Evolutionary conservation across 345 rosid genomes (phyloP), one percentile per base, ranked within the genome.

Genomic region (Eucalyptus sp.): DNA sequence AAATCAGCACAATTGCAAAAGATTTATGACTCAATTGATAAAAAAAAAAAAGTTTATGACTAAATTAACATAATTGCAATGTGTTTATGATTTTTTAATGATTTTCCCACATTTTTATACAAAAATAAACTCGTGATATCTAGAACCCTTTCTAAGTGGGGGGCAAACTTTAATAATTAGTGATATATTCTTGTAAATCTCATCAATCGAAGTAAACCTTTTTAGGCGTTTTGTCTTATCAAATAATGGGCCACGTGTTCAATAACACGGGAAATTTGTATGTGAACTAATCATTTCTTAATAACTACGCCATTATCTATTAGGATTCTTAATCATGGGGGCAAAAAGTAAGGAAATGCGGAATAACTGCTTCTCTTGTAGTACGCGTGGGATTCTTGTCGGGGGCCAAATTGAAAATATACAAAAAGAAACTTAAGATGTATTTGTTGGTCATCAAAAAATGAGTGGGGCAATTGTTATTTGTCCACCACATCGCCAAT

Each of bases 1-100:
- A 1, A 50, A 50, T 15, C 1, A 5, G 3, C 25, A 52, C 2
- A 20, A 51, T 52, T 4, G 20, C 2, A 52, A 52, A 8, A 20
- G 0, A 1, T 7, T 52, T 52, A 52, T 52, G 2, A 52, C 10
- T 52, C 2, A 3, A 52, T 52, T 52, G 2, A 52, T 52, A 0
- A 52, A 52, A 52, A 52, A 7, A 52, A 18, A 17, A 16, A 51
- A 51, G 8, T 51, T 52, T 52, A 52, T 20, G 25, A 52, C 58
- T 52, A 52, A 52, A 52, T 52, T 52, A 0, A 2, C 0, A 52
- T 2, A 7, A 52, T 18, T 52, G 1, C 20, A 18, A 52, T 18
- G 20, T 52, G 0, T 8, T 20, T 52, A 8, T 52, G 24, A 20
- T 52, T 52, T 20, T 52, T 52, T 0, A 18, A 0, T 52, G 7